Evolutionary conservation across 139 green algal species (phyloP), one percentile per base, ranked within the genome.

Genomic region (Deuterostichococcus epilithicus): DNA sequence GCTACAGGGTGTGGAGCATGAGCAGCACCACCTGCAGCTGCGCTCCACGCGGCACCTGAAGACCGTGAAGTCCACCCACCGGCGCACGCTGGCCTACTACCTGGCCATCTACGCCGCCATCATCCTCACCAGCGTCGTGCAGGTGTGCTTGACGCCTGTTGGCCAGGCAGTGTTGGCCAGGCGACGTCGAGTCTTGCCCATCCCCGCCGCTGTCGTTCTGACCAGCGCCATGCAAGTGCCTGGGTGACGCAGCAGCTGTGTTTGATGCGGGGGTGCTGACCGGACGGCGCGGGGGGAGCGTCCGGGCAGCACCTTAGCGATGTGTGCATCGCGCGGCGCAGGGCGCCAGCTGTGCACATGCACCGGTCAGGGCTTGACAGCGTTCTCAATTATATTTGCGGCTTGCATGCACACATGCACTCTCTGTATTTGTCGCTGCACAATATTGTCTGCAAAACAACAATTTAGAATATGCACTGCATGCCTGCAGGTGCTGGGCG

Each of bases 11-110:
- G 28, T 28, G 36, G 36, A 36, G 25, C 37, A 42, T 25, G 23
- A 42, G 28, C 82, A 84, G 80, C 60, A 66, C 33, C 85, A 80
- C 58, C 67, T 86, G 65, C 82, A 82, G 36, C 39, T 70, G 18
- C 75, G 82, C 45, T 80, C 82, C 10, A 68, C 80, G 45, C 59
- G 82, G 1, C 82, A 86, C 78, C 81, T 86, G 44, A 60, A 52
- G 28, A 86, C 82, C 1, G 80, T 78, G 3, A 28, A 80, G 44
- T 77, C 47, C n/a, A 86, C 82, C 1, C 39, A 80, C 37, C 10
- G 36, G 0, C 75, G 82, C 30, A 80, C 82, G 18, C 67, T 85
- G 10, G 75, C 47, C 32, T 86, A 86, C 79, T 82, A 80, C 73
- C 38, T 78, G 28, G 52, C 75, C 38, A 72, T 85, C 45, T 85